Evolutionary conservation across 2,329 filamentous ascomycete genomes (phyloP), one percentile per base, ranked within the genome.

Genomic region (Penicillium thymicola): DNA sequence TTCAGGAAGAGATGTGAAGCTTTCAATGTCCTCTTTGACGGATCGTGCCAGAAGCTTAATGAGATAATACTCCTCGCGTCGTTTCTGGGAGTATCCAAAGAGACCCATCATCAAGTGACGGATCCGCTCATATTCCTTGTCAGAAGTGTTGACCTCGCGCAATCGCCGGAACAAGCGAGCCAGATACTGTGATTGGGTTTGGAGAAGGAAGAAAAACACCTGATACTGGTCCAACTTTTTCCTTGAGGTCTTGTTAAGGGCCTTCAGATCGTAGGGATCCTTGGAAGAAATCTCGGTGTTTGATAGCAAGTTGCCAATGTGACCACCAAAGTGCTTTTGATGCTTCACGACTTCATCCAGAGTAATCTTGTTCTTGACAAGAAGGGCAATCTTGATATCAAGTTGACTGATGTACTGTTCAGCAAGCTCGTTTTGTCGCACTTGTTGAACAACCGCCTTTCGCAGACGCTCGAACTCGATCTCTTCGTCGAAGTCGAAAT

Each of bases 351-450:
- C 94, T 76, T 99, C 95, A 70, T 99, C 94, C 4, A 99, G 82
- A 0, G 94, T 97, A 69, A 99, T 99, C 76, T 99, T 99, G 83
- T 99, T 99, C 82, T 97, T 97, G 67, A 99, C 94, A 18, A 99
- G 82, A 3, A 99, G 83, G 1, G 94, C 94, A 72, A 99, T 99
- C 78, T 99, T 99, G 80, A 99, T 96, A 70, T 99, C 95, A 36
- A 99, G 84, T 72, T 99, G 94, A 67, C 96, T 92, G 65, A 99
- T 96, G 70, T 99, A 99, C 72, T 97, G 92, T 76, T 99, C 94
- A 38, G 95, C 85, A 79, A 96, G 87, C 76, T 99, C 94, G 69
- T 99, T 99, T 67, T 97, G 92, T 46, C 93, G 88, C 10, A 99
- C 94, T 71, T 97, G 92, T 70, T 97, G 92, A 7, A 99, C 92